These are phyloP conservation scores for Dichotomocladium elegans DNA, from an alignment of 371 early-diverging fungal species.

Conservation along the genomic window DNA sequence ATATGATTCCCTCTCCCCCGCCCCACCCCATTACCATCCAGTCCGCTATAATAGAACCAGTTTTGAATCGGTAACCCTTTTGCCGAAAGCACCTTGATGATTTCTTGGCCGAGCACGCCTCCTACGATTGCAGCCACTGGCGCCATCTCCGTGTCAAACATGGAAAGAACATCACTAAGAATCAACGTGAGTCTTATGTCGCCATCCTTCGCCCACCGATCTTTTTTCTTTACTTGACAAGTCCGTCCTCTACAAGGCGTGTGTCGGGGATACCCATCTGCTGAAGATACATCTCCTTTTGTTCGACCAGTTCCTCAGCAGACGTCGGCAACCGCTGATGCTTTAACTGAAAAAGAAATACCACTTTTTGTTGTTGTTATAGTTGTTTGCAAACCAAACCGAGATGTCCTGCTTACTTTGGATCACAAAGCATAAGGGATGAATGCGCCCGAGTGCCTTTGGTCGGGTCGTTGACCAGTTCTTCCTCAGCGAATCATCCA, in stretches of 20 bases:
- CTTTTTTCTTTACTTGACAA: constrained; percentile 51
- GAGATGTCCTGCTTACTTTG: constrained; percentile 34
- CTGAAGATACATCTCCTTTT: constrained; percentile 15
- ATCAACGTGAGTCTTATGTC: no score
- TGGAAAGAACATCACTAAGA: constrained; percentile 35
- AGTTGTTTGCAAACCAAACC: background rate
- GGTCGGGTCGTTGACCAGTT: constrained; percentile 30
- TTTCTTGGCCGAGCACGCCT: constrained; percentile 86
- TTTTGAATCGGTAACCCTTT: constrained; percentile 83
- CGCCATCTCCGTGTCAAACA: constrained; percentile 58
- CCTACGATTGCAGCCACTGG: constrained; percentile 85
- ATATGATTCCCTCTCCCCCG: background rate
- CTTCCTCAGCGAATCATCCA: constrained; percentile 31
- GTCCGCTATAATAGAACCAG: constrained; percentile 71
- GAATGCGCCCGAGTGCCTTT: constrained; percentile 36
- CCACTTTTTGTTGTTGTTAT: constrained; percentile 21
- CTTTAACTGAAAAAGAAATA: constrained; percentile 29
- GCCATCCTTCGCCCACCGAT: no score
- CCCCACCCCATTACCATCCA: constrained; percentile 46
- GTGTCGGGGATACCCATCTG: constrained; percentile 34
- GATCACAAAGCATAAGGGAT: constrained; percentile 48
- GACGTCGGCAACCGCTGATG: constrained; percentile 23
- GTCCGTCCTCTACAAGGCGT: constrained; percentile 36
- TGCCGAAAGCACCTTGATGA: constrained; percentile 74
- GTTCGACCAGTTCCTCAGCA: constrained; percentile 10